A percentile compares a stretch with the other conserved stretches of the same genome.
Evolutionary conservation across 352 stramenopile genomes (phyloP).

Genomic region (Pythium grandisporangium): DNA sequence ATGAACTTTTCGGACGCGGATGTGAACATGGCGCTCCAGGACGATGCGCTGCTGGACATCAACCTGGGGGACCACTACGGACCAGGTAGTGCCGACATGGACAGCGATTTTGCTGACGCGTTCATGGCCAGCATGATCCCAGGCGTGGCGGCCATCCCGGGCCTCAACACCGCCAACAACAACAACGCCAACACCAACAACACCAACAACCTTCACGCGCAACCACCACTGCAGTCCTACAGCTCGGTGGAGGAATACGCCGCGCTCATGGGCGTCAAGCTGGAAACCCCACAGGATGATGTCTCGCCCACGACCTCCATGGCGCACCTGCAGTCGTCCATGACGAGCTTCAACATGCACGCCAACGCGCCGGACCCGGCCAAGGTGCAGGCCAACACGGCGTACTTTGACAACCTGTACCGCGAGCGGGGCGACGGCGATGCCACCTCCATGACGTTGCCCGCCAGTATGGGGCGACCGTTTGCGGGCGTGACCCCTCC

Average conservation of each 20-base stretch:
- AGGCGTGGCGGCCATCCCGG: slow-evolving; percentile 14
- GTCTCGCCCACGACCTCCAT: slow-evolving; percentile 12
- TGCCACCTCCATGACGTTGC: slow-evolving; percentile 10
- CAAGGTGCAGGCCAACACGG: slow-evolving; percentile 76
- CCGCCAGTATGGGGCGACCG: slow-evolving; percentile 43
- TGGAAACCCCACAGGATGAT: slow-evolving; percentile 45
- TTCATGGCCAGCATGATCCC: slow-evolving; percentile 47
- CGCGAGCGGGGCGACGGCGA: slow-evolving; percentile 38
- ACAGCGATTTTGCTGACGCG: slow-evolving; percentile 23
- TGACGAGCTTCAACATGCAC: slow-evolving; percentile 25
- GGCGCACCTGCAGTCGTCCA: slow-evolving; percentile 15
- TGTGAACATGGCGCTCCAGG: slow-evolving; percentile 69
- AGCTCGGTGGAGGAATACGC: slow-evolving; percentile 75
- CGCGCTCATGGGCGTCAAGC: slow-evolving; percentile 75
- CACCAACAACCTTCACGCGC: slow-evolving; percentile 7
- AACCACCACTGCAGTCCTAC: slow-evolving; percentile 11
- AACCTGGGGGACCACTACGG: slow-evolving; percentile 38
- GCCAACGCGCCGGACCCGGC: slow-evolving; percentile 27
- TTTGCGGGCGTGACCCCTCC: too few relatives aligned
- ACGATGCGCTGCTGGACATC: slow-evolving; percentile 42
- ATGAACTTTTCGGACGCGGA: slow-evolving; percentile 67
- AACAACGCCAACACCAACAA: not conserved
- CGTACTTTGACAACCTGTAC: slow-evolving; percentile 75
- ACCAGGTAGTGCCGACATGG: slow-evolving; percentile 6
- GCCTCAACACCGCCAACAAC: slow-evolving; percentile 12